Base-by-base conservation (phyloP, 352 stramenopile species). In the Pythium phragmiticola region DNA sequence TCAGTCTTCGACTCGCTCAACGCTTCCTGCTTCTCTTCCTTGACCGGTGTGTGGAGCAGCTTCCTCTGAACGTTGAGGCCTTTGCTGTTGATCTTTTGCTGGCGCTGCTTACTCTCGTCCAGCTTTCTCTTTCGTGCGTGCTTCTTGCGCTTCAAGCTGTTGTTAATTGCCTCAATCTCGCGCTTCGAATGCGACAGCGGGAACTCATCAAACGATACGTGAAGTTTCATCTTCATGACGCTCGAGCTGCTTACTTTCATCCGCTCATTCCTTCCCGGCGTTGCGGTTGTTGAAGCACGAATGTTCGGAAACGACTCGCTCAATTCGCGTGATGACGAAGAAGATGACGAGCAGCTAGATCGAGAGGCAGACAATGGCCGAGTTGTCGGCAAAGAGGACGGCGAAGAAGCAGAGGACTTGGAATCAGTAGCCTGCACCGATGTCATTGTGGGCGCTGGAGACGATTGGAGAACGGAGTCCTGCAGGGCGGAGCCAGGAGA, bases 141-240 rank as follows among this genome's bases (percentile, higher is more conserved):
- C 41, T 75, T 80, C 57, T 88, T 89, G 17, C 79, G 73, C 46
- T 87, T 89, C 42, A 95, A 67, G 37, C 76, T 90, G 61, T 92
- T 88, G 67, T 95, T 95, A 66, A 95, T 95, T 2, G 82, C 78
- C 42, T 89, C 77, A 14, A 93, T 87, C 33, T 91, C 77, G 19
- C 80, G 79, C 42, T 86, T 85, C 2, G 77, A 73, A 37, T 88
- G 73, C 37, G 71, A 76, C 7, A 69, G 60, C n/a, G 72, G 68
- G 21, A 65, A 80, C 0, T 73, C 23, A 41, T 81, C 80, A 37
- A 84, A 84, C 11, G 76, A 72, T 8, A 81, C 76, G 54, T 89
- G 78, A n/a, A 95, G 78, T 56, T 84, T 88, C 73, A 90, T 81
- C 49, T 83, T 88, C 75, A 89, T 93, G 41, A 90, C 75, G 48